phyloP scores from a whole-genome alignment of 495 filamentous ascomycete species.

The Aspergillus baeticus region DNA sequence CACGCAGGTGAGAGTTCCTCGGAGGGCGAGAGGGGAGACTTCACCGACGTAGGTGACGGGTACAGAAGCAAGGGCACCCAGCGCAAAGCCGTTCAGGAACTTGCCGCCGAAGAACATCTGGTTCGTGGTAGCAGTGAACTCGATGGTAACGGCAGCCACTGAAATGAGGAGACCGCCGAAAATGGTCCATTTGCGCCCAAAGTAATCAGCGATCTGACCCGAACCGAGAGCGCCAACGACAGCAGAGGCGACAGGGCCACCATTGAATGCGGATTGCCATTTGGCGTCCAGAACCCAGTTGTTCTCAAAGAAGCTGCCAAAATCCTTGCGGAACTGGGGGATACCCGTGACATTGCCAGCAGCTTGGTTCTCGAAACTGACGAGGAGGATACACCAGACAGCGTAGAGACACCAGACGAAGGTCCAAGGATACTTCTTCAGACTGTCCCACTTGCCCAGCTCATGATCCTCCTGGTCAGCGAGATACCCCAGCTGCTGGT shows the following conservation, averaged over 20 bases:
- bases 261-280: slow-evolving; percentile 11
- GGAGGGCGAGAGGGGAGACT: slow-evolving; percentile 4
- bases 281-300: slow-evolving; percentile 6
- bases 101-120: slow-evolving; percentile 13
- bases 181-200: slow-evolving; percentile 1
- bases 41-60: slow-evolving; percentile 11
- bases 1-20: slow-evolving; percentile 10
- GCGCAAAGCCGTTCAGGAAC: slow-evolving; percentile 10
- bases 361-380: slow-evolving; percentile 10
- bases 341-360: slow-evolving; percentile 1
- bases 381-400: slow-evolving; percentile 8
- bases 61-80: slow-evolving; percentile 1
- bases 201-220: slow-evolving; percentile 6
- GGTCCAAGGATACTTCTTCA: slow-evolving; percentile 5
- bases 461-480: slow-evolving; percentile 8
- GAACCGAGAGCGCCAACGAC: slow-evolving; percentile 6
- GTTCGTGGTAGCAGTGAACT: slow-evolving; percentile 1
- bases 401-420: slow-evolving; percentile 12
- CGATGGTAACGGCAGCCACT: slow-evolving; percentile 1
- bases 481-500: slow-evolving; percentile 7
- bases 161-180: not conserved
- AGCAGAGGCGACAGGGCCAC: slow-evolving; percentile 5
- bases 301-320: not conserved
- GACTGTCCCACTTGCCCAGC: slow-evolving; percentile 2
- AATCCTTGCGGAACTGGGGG: slow-evolving; percentile 12